Conservation (phyloP, 208 protist genomes). For the Willaertia magna region DNA sequence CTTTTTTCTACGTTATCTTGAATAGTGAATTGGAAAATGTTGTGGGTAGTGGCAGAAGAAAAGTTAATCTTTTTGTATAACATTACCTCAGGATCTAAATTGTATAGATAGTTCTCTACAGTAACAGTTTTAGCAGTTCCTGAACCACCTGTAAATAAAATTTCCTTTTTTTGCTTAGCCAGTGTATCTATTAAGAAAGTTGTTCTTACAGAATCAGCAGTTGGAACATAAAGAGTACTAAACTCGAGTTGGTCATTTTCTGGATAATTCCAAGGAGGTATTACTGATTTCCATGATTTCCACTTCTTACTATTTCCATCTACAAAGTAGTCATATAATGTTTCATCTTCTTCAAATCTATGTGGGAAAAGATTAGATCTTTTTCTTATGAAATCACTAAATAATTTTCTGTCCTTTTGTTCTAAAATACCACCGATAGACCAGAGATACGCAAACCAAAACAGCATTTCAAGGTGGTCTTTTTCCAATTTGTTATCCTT, state of each 20-base stretch:
- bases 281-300: constrained; percentile 59
- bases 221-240: constrained; percentile 84
- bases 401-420: constrained; percentile 68
- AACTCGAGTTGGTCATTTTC: constrained; percentile 77
- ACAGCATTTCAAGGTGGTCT: constrained; percentile 69
- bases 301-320: constrained; percentile 71
- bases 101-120: constrained; percentile 66
- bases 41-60: constrained; percentile 75
- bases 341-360: constrained; percentile 37
- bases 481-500: constrained; percentile 49
- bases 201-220: constrained; percentile 81
- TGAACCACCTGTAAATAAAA: constrained; percentile 73
- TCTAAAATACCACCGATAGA: constrained; percentile 83
- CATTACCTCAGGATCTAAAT: constrained; percentile 41
- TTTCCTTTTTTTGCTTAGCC: constrained; percentile 57
- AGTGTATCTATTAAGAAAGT: constrained; percentile 76
- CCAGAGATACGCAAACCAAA: constrained; percentile 82
- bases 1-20: constrained; percentile 85
- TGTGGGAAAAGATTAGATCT: constrained; percentile 45
- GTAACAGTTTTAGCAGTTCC: constrained; percentile 88
- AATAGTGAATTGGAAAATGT: constrained; percentile 67
- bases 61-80: constrained; percentile 82
- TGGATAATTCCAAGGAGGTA: constrained; percentile 77
- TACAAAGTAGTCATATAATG: constrained; percentile 82
- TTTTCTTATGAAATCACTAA: constrained; percentile 72